Base-by-base conservation (phyloP, 2,329 filamentous ascomycete genomes). In the Apiospora rasikravindrae region DNA sequence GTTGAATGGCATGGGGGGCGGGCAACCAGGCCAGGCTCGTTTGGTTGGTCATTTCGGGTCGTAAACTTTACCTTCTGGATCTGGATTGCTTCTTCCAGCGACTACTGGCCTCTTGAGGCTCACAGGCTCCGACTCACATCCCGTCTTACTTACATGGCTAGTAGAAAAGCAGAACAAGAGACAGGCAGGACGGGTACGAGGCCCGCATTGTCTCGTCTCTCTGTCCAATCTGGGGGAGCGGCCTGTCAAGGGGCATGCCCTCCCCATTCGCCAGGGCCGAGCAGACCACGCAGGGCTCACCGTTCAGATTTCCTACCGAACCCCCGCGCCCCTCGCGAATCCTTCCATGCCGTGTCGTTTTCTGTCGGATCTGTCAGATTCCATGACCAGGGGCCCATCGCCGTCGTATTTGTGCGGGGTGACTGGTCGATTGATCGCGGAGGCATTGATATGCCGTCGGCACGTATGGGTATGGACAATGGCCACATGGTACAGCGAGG, bases 91-190 rank as follows among this genome's bases (percentile, higher is more conserved):
- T 64, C 57, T 64, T 64, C 57, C 29, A n/a, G 19, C n/a, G 33
- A 40, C 57, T 64, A 64, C 29, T 64, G 19, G 33, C n/a, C 10
- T 40, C 11, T 64, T 64, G 57, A 64, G 57, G 57, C 57, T 64
- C 33, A 37, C 33, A 64, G 57, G 57, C 57, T n/a, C n/a, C n/a
- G n/a, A n/a, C n/a, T 64, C 33, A 64, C 57, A 40, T 64, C 57
- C 57, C 57, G 57, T 64, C 57, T 64, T 40, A 64, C 57, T 40
- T 64, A 37, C 57, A 40, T 37, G 57, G 57, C 33, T 64, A 64
- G 57, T 40, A 3, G 14, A n/a, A 22, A 44, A 44, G 8, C 16
- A 47, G 22, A 47, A 47, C 44, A 47, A 47, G 44, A 47, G 44
- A 22, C 44, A 22, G 44, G 29, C 24, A 29, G 51, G 14, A 29